phyloP scores from a whole-genome alignment of 345 rosid genomes.

The Eucalyptus regnans region DNA sequence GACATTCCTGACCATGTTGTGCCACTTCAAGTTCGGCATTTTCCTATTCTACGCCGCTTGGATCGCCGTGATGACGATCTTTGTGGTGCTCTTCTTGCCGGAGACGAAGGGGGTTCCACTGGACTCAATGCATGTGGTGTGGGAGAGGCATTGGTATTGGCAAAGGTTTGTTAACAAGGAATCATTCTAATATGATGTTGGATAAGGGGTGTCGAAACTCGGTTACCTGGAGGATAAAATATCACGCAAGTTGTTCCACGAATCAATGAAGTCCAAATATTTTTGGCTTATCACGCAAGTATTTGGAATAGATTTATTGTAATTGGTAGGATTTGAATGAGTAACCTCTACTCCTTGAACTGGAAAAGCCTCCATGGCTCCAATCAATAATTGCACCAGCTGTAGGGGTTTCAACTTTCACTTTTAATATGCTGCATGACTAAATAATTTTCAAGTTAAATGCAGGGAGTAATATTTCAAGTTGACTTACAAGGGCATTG shows the following conservation, averaged over 20 bases:
- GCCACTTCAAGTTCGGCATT: constrained; percentile 49
- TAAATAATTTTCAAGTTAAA: neutral
- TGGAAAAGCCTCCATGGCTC: neutral
- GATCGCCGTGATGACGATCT: constrained; percentile 44
- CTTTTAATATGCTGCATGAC: neutral
- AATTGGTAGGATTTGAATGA: neutral
- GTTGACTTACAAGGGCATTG: neutral
- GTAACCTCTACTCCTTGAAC: neutral
- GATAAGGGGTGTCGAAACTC: neutral
- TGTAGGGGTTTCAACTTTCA: neutral
- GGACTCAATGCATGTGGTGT: constrained; percentile 40
- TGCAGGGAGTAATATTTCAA: neutral
- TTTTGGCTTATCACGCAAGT: neutral
- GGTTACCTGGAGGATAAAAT: neutral
- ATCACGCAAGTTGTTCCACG: neutral
- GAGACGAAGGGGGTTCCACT: constrained; percentile 57
- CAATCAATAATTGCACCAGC: neutral
- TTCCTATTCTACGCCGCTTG: constrained; percentile 55
- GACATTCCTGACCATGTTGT: constrained; percentile 50
- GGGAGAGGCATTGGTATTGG: constrained; percentile 68
- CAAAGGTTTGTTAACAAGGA: constrained; percentile 15
- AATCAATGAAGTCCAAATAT: neutral
- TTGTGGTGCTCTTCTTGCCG: constrained; percentile 38
- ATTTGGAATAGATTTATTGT: neutral
- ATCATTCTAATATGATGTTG: neutral